phyloP scores from a whole-genome alignment of 306 rosid genomes.

The Spatholobus suberectus region DNA sequence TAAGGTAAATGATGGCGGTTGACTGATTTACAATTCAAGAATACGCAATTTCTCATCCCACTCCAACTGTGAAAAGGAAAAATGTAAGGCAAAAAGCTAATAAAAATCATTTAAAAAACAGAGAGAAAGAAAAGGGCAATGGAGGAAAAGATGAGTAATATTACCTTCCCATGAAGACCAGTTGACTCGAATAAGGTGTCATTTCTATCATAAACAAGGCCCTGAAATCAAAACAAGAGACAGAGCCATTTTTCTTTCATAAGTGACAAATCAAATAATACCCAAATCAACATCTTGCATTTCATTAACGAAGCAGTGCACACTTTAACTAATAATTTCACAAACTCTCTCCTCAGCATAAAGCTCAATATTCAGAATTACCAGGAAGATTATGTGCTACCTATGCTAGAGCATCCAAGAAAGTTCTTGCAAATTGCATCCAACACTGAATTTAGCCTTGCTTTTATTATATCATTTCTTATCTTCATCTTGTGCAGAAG shows the following conservation, averaged over 20 bases:
- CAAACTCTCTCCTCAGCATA: background rate
- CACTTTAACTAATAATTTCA: background rate
- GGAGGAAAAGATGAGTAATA: background rate
- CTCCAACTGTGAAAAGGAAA: background rate
- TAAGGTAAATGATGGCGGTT: background rate
- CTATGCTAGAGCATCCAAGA: conserved; percentile 20
- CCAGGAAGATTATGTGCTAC: background rate
- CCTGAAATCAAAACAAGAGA: conserved; percentile 60
- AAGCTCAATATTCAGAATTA: background rate
- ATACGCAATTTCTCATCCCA: conserved; percentile 18
- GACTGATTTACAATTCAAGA: background rate
- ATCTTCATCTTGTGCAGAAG: background rate
- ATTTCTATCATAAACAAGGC: conserved; percentile 81
- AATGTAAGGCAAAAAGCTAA: background rate
- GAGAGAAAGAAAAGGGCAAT: background rate
- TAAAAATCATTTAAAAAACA: background rate
- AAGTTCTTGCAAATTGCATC: conserved; percentile 8
- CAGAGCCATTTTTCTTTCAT: conserved; percentile 26
- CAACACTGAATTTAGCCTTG: background rate
- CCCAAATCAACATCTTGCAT: conserved; percentile 6
- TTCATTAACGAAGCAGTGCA: background rate
- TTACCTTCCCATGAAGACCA: conserved; percentile 75
- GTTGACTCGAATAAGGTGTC: conserved; percentile 86
- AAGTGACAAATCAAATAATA: conserved; percentile 11
- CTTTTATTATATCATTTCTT: background rate